Base-by-base conservation (phyloP, 1,284 basidiomycete genomes). In the Wolfiporia cocos region DNA sequence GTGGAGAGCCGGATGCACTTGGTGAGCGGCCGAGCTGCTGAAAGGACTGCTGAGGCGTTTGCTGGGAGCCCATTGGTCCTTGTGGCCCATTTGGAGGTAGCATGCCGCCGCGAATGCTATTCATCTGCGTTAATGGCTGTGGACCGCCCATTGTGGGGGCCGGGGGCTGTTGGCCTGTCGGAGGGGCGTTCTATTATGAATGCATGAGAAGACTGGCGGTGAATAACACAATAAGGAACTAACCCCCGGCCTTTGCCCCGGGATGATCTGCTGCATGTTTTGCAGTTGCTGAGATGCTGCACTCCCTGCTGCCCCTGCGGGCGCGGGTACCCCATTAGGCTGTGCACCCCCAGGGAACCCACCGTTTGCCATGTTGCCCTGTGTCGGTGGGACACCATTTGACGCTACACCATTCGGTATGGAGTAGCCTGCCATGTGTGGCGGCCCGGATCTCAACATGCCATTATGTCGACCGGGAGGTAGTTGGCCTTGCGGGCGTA, bases 1-100 rank as follows among this genome's bases (percentile, higher is more conserved):
- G 65, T 0, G 80, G 78, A 1, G 76, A 74, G 4, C 61, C 71
- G 21, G 78, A 69, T 39, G 78, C 68, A 53, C 78, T 81, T 7
- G 76, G 73, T 9, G 80, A 73, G 36, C 75, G 64, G 2, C 66
- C 70, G 10, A 57, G 49, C 39, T 66, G 65, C 14, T 65, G 65
- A 41, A 62, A 67, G 3, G 53, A 49, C 4, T 58, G 57, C 21
- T 69, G 71, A 10, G 73, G 69, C 4, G 63, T 60, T 17, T 68
- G 66, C 28, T 68, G 67, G 44, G 61, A 53, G 7, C 61, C 64
- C 43, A 64, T 47, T 2, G 59, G 38, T 15, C 59, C 64, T 34
- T 64, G 64, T 9, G 54, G 62, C 3, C 62, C 62, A 35, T 64
- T 65, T 1, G 74, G 75, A 0, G 79, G 79, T n/a, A 66, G 65